Percentiles rank a stretch among this genome's conserved stretches.
Conservation (phyloP, 2,329 filamentous ascomycete genomes). For the Westerdykella sp. region DNA sequence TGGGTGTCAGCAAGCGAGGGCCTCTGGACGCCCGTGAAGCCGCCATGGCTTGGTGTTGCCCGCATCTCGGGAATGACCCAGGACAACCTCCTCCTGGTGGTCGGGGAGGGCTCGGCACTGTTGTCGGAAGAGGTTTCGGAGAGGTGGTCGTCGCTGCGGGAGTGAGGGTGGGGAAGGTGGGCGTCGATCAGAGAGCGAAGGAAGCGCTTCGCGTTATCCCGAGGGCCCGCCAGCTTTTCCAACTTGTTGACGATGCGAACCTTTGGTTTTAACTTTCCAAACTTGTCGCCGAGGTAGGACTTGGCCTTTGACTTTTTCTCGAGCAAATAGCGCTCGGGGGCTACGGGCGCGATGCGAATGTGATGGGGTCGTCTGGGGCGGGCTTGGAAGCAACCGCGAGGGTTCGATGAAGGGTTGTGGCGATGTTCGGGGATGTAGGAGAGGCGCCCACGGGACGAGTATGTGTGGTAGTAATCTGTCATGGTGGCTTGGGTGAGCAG, state of each 20-base stretch:
- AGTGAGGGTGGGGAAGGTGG: constrained; percentile 19
- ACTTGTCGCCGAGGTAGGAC: constrained; percentile 24
- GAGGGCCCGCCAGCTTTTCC: constrained; percentile 47
- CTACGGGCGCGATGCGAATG: constrained; percentile 51
- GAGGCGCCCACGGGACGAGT: constrained; percentile 35
- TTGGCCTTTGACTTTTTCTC: constrained; percentile 27
- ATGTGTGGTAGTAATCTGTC: constrained; percentile 36
- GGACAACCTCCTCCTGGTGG: constrained; percentile 22
- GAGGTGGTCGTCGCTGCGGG: background rate
- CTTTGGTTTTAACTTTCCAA: no score
- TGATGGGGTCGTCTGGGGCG: constrained; percentile 51
- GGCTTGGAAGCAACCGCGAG: constrained; percentile 42
- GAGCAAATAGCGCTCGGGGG: constrained; percentile 35
- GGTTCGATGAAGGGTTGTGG: constrained; percentile 18
- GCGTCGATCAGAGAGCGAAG: constrained; percentile 43
- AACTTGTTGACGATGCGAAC: no score
- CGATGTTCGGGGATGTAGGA: constrained; percentile 35
- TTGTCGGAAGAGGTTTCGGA: constrained; percentile 21
- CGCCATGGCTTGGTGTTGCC: constrained; percentile 36
- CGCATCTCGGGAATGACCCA: constrained; percentile 33
- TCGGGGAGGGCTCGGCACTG: constrained; percentile 24
- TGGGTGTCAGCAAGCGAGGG: constrained; percentile 39
- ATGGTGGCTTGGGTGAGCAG: constrained; percentile 30
- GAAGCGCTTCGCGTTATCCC: constrained; percentile 46
- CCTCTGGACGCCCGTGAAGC: constrained; percentile 34